Evolutionary conservation across 805 yeast species (phyloP).

Genomic region (Monosporozyma unispora): DNA sequence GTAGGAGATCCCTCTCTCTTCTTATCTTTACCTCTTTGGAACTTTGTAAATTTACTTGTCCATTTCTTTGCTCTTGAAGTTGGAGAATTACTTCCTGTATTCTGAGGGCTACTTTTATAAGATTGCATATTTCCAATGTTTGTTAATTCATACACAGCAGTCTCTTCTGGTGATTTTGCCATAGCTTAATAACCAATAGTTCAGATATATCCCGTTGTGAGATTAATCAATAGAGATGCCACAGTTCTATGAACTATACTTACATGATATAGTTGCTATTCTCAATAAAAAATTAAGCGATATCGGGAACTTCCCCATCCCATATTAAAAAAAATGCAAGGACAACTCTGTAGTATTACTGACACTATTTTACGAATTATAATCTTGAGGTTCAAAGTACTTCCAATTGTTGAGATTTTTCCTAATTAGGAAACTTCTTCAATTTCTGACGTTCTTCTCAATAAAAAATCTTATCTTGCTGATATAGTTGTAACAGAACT

Average conservation of each 20-base stretch:
- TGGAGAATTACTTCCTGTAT: constrained; percentile 10
- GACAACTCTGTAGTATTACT: neutral
- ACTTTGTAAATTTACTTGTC: constrained; percentile 18
- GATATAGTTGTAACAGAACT: neutral
- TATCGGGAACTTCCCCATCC: neutral
- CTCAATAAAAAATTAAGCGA: neutral
- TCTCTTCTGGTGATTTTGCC: constrained; percentile 5
- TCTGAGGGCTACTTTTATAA: neutral
- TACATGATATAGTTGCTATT: too few relatives aligned
- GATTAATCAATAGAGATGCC: too few relatives aligned
- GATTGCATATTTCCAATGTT: constrained; percentile 10
- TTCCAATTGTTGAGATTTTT: neutral
- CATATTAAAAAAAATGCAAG: neutral
- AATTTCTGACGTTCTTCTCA: neutral
- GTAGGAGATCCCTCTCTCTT: constrained; percentile 9
- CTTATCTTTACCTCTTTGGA: constrained; percentile 12
- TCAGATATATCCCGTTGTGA: too few relatives aligned
- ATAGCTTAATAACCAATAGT: neutral
- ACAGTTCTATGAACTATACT: too few relatives aligned
- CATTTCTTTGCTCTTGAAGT: constrained; percentile 19
- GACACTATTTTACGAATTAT: neutral
- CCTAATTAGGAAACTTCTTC: neutral
- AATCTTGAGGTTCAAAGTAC: neutral
- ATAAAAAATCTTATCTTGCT: neutral
- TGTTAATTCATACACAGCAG: constrained; percentile 6